These are phyloP conservation scores for Dicorynia guianensis DNA, from an alignment of 306 rosid species.

Conservation along the genomic window DNA sequence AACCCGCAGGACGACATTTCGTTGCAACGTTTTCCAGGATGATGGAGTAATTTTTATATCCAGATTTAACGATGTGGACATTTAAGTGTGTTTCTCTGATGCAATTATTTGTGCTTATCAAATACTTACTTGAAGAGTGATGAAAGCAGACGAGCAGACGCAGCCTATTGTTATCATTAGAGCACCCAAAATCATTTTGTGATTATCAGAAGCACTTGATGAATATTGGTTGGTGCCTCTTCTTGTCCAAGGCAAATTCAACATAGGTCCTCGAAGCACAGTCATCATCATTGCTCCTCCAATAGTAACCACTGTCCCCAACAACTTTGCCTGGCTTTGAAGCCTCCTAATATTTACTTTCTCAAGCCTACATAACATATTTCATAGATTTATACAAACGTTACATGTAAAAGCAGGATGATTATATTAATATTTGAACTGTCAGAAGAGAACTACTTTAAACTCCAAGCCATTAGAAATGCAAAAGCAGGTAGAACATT, in stretches of 20 bases:
- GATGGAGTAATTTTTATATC: too few species aligned
- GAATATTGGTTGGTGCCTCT: slow-evolving; percentile 18
- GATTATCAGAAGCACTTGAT: slow-evolving; percentile 29
- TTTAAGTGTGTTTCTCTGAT: not conserved
- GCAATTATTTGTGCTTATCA: too few species aligned
- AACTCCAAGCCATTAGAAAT: slow-evolving; percentile 64
- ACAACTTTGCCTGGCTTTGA: slow-evolving; percentile 52
- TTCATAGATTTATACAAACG: not conserved
- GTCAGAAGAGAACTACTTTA: slow-evolving; percentile 26
- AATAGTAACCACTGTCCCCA: slow-evolving; percentile 52
- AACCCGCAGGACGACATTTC: too few species aligned
- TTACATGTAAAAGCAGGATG: too few species aligned
- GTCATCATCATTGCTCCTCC: slow-evolving; percentile 70
- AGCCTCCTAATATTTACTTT: slow-evolving; percentile 46
- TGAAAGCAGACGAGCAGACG: slow-evolving; percentile 56
- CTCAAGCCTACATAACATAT: slow-evolving; percentile 52
- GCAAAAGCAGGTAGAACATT: slow-evolving; percentile 68
- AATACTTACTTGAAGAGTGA: slow-evolving; percentile 53
- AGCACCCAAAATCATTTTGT: slow-evolving; percentile 56
- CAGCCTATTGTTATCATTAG: slow-evolving; percentile 53
- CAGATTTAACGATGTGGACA: not conserved
- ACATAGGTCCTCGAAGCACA: slow-evolving; percentile 46
- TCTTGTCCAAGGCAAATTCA: slow-evolving; percentile 52
- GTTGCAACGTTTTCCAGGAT: too few species aligned
- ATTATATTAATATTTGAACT: not conserved